These are phyloP conservation scores for Starmerella asiatica DNA, from an alignment of 805 yeast species.

Conservation along the genomic window DNA sequence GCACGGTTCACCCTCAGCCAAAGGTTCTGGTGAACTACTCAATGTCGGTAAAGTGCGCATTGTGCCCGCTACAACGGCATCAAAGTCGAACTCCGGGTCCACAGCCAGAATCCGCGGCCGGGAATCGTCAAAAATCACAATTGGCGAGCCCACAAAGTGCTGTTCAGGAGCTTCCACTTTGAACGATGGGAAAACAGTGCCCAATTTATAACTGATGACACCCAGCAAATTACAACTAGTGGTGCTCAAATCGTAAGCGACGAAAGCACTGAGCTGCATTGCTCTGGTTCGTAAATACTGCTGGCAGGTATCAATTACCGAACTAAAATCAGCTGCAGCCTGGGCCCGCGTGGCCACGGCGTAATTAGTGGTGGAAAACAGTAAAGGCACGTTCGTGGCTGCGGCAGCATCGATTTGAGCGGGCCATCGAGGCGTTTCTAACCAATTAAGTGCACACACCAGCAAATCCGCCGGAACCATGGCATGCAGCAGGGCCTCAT, in stretches of 20 bases:
- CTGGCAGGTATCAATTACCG: conserved; percentile 9
- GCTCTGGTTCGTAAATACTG: conserved; percentile 15
- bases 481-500: not conserved
- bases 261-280: conserved; percentile 1
- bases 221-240: not conserved
- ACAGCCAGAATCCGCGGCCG: conserved; percentile 15
- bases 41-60: not conserved
- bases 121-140: conserved; percentile 6
- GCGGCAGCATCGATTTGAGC: not conserved
- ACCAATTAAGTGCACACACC: conserved; percentile 7
- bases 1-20: not conserved
- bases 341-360: not conserved
- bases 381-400: not conserved
- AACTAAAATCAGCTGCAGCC: conserved; percentile 6
- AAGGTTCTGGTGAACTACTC: not conserved
- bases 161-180: conserved; percentile 2
- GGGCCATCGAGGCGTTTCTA: conserved; percentile 2
- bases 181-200: no score
- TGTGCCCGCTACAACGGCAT: conserved; percentile 1
- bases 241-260: conserved; percentile 4
- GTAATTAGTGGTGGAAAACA: conserved; percentile 5
- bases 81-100: conserved; percentile 15
- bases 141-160: conserved; percentile 2
- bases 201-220: not conserved
- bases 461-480: not conserved